A percentile compares a stretch with the other conserved stretches of the same genome.
Evolutionary conservation across 2,329 filamentous ascomycete species (phyloP).

Genomic region (Penicillium hesseltinei): DNA sequence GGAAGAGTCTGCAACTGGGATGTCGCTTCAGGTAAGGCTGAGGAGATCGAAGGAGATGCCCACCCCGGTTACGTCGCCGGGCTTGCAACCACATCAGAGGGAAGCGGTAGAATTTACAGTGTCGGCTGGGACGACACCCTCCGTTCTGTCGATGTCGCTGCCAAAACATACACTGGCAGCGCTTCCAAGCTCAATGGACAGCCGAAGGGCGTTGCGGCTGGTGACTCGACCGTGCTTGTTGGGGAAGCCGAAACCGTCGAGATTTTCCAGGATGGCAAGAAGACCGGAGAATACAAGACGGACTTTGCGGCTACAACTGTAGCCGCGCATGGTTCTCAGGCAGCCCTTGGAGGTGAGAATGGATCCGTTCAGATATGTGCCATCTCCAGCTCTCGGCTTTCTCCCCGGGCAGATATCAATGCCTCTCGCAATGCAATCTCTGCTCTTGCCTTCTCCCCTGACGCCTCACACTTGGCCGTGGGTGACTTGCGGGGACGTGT

Average conservation of each 20-base stretch:
- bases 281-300: slow-evolving; percentile 60
- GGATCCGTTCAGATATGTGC: slow-evolving; percentile 75
- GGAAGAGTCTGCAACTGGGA: slow-evolving; percentile 87
- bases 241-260: slow-evolving; percentile 60
- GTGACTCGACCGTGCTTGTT: slow-evolving; percentile 55
- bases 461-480: slow-evolving; percentile 74
- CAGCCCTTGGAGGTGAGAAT: slow-evolving; percentile 75
- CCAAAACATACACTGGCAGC: slow-evolving; percentile 71
- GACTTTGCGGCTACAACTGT: slow-evolving; percentile 68
- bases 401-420: slow-evolving; percentile 58
- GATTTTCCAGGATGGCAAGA: slow-evolving; percentile 57
- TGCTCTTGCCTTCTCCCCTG: slow-evolving; percentile 75
- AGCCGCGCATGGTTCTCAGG: slow-evolving; percentile 63
- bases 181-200: slow-evolving; percentile 70
- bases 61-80: slow-evolving; percentile 85
- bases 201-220: slow-evolving; percentile 69
- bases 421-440: slow-evolving; percentile 72
- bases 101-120: slow-evolving; percentile 66
- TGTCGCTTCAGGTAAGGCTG: slow-evolving; percentile 64
- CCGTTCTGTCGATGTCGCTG: slow-evolving; percentile 70
- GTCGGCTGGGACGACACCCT: slow-evolving; percentile 94
- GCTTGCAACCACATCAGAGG: slow-evolving; percentile 59
- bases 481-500: slow-evolving; percentile 87
- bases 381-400: slow-evolving; percentile 55
- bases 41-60: slow-evolving; percentile 71